A percentile compares a stretch with the other conserved stretches of the same genome.
Conservation (phyloP, 805 yeast genomes). For the Yarrowia yakushimensis region DNA sequence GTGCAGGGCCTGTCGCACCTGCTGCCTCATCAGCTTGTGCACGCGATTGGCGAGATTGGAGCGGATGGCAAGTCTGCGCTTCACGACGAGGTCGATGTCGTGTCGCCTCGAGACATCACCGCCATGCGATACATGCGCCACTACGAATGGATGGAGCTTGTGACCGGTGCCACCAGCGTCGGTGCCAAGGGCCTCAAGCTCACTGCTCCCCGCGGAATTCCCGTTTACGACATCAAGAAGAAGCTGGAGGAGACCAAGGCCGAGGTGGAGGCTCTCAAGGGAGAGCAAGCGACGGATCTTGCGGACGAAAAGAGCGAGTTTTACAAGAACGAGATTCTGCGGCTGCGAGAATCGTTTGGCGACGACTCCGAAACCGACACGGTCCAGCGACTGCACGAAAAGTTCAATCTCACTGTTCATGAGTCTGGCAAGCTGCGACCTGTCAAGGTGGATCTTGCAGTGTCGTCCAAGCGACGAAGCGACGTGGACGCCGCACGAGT, state of each 20-base stretch:
- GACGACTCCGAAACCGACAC: slow-evolving; percentile 13
- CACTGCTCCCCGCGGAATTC: slow-evolving; percentile 27
- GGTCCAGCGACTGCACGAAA: background rate
- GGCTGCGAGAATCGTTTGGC: slow-evolving; percentile 37
- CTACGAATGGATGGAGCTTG: slow-evolving; percentile 46
- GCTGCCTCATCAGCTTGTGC: slow-evolving; percentile 28
- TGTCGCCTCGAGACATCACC: slow-evolving; percentile 44
- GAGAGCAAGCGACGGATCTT: slow-evolving; percentile 28
- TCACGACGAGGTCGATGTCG: slow-evolving; percentile 41
- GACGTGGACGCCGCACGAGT: slow-evolving; percentile 5
- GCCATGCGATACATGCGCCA: slow-evolving; percentile 43
- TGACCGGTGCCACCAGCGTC: slow-evolving; percentile 39
- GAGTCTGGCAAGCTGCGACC: slow-evolving; percentile 17
- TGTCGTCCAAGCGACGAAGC: slow-evolving; percentile 10
- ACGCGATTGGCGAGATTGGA: slow-evolving; percentile 32
- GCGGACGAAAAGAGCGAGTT: slow-evolving; percentile 30
- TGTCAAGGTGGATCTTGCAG: background rate
- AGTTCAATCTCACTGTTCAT: slow-evolving; percentile 16
- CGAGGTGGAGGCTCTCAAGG: slow-evolving; percentile 34
- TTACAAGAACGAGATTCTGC: slow-evolving; percentile 31
- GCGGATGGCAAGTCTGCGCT: slow-evolving; percentile 32
- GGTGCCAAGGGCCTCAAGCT: slow-evolving; percentile 28
- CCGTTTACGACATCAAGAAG: slow-evolving; percentile 27
- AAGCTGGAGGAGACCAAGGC: slow-evolving; percentile 29
- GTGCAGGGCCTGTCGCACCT: slow-evolving; percentile 29